Base-by-base conservation (phyloP, 371 early-diverging fungal genomes). In the Mortierella sp. region DNA sequence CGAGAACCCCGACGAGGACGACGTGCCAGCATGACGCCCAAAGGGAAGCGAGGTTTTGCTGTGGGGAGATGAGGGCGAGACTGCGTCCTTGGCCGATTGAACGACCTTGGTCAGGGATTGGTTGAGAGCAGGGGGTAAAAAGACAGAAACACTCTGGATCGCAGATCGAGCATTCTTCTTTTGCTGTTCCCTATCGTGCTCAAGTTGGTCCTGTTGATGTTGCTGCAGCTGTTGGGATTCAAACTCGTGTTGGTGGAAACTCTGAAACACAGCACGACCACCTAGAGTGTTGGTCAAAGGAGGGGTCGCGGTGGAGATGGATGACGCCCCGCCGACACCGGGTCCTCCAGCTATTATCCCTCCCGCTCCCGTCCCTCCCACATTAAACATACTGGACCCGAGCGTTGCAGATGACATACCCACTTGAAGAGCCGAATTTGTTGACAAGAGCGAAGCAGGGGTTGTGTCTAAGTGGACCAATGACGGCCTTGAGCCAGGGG, bases 141-240 rank as follows among this genome's bases (percentile, higher is more conserved):
- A 82, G 10, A 72, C 73, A 4, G 86, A 82, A 35, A 80, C 70
- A 27, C 75, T 55, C n/a, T 75, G 60, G 41, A 82, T 58, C 0
- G 77, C 80, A 4, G 86, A 79, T 54, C 86, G 77, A 16, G 86
- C 75, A 43, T 82, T 86, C 82, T 79, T 82, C 44, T 86, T 86
- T 21, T 86, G 82, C 18, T 58, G 14, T 46, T 86, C 86, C 24
- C 72, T 63, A 46, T 82, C 82, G 43, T 86, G 76, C 51, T 77
- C 79, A 29, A 60, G 65, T 2, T 73, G 65, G n/a, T 76, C 48
- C 29, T 41, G 58, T 4, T 68, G 75, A 12, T 74, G 60, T 46
- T 78, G 81, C 12, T 84, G 73, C 16, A 75, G 84, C 63, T 75
- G 83, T 24, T 58, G 71, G 12, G 71, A 48, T 41, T 75, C 78